Conservation (phyloP, 805 yeast genomes). For the Clavispora fructus region DNA sequence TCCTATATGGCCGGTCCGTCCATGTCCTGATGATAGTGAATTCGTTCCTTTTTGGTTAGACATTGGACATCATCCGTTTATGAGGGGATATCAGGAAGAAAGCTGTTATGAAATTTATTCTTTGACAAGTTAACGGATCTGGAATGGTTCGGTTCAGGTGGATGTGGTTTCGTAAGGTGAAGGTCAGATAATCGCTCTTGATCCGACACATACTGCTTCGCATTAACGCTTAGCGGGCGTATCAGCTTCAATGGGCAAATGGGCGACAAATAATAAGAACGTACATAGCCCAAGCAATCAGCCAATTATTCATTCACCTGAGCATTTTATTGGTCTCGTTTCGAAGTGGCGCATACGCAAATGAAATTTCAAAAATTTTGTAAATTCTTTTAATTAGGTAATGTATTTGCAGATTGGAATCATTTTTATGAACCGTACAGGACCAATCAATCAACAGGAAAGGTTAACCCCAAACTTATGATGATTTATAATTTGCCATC, state of each 20-base stretch:
- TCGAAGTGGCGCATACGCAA: no score
- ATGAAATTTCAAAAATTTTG: no score
- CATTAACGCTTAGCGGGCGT: neutral
- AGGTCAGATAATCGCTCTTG: neutral
- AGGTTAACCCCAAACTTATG: no score
- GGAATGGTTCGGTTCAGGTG: neutral
- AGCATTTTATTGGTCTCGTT: no score
- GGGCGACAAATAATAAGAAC: neutral
- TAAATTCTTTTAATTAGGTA: no score
- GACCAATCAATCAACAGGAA: no score
- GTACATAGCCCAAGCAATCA: neutral
- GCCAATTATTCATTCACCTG: neutral
- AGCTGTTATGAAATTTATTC: neutral
- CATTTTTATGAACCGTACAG: no score
- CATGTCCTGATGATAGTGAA: slow-evolving; percentile 10
- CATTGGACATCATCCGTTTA: slow-evolving; percentile 1
- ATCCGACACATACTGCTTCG: neutral
- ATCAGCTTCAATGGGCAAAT: neutral
- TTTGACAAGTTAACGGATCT: neutral
- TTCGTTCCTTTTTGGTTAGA: slow-evolving; percentile 11
- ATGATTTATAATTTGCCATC: no score
- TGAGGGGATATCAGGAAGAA: neutral
- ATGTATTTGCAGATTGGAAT: no score
- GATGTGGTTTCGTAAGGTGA: neutral
- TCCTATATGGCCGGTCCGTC: slow-evolving; percentile 13